Evolutionary conservation across 2,329 filamentous ascomycete species (phyloP).

Genomic region (Chaetomium sp.): DNA sequence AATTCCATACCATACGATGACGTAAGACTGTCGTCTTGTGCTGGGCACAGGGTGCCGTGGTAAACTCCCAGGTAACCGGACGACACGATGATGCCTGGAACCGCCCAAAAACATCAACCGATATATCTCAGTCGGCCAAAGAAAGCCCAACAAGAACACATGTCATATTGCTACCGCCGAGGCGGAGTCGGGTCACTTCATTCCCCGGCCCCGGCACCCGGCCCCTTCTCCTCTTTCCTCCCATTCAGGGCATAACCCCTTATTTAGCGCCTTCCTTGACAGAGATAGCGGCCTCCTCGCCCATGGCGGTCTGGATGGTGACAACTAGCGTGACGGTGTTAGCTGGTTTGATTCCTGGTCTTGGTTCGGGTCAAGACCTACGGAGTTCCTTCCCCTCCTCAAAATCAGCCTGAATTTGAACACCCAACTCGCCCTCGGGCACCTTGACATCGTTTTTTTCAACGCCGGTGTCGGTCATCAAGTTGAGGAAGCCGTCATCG

Average conservation of each 20-base stretch:
- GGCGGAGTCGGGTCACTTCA: conserved; percentile 18
- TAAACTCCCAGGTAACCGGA: conserved; percentile 37
- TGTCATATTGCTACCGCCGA: conserved; percentile 22
- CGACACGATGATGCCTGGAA: conserved; percentile 22
- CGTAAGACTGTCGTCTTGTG: conserved; percentile 40
- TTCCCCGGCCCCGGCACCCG: conserved; percentile 9
- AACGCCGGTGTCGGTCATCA: conserved; percentile 85
- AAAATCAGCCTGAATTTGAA: conserved; percentile 82
- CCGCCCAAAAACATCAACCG: conserved; percentile 32
- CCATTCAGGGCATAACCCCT: conserved; percentile 11
- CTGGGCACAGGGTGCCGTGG: conserved; percentile 51
- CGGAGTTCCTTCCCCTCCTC: conserved; percentile 90
- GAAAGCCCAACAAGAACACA: conserved; percentile 23
- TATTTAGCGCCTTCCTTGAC: conserved; percentile 81
- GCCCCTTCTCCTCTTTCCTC: conserved; percentile 15
- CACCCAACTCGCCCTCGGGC: conserved; percentile 85
- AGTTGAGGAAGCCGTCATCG: conserved; percentile 92
- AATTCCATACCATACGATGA: conserved; percentile 42
- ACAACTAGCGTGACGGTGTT: conserved; percentile 62
- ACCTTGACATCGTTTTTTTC: conserved; percentile 98
- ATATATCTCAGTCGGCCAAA: conserved; percentile 30
- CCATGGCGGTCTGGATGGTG: conserved; percentile 92
- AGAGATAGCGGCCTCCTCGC: conserved; percentile 88
- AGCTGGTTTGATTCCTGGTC: conserved; percentile 23
- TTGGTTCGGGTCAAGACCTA: conserved; percentile 56